Conservation (phyloP, 768 basidiomycete species). For the Tricholoma saponaceum region DNA sequence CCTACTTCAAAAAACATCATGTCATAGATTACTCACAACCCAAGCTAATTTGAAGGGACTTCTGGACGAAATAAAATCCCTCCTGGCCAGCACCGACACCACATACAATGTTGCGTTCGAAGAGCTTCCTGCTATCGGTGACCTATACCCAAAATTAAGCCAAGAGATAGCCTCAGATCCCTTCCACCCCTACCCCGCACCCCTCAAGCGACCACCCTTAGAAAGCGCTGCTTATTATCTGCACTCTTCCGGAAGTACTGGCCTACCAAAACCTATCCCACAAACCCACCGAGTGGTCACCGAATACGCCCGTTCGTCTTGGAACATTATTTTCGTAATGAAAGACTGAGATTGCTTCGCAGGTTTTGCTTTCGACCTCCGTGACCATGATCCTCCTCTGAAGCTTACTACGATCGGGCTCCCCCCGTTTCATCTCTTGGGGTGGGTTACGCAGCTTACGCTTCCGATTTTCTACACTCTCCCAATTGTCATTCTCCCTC, state of each 20-base stretch:
- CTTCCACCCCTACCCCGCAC: constrained; percentile 23
- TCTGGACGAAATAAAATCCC: constrained; percentile 20
- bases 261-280: constrained; percentile 38
- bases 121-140: constrained; percentile 25
- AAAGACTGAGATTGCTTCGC: no score
- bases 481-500: constrained; percentile 27
- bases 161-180: constrained; percentile 22
- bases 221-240: constrained; percentile 28
- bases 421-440: constrained; percentile 35
- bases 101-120: constrained; percentile 22
- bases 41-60: constrained; percentile 24
- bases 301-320: not conserved
- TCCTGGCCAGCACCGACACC: constrained; percentile 17
- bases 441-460: constrained; percentile 24
- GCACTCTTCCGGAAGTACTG: constrained; percentile 48
- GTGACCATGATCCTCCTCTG: constrained; percentile 12
- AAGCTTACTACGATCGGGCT: constrained; percentile 25
- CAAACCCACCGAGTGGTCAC: constrained; percentile 18
- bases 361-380: not conserved
- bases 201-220: constrained; percentile 2
- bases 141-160: constrained; percentile 37
- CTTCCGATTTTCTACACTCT: constrained; percentile 17
- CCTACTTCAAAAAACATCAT: constrained; percentile 33
- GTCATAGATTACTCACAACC: constrained; percentile 34
- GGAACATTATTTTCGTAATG: no score